Evolutionary conservation across 306 rosid species (phyloP), one percentile per base, ranked within the genome.

Genomic region (Senna siamea): DNA sequence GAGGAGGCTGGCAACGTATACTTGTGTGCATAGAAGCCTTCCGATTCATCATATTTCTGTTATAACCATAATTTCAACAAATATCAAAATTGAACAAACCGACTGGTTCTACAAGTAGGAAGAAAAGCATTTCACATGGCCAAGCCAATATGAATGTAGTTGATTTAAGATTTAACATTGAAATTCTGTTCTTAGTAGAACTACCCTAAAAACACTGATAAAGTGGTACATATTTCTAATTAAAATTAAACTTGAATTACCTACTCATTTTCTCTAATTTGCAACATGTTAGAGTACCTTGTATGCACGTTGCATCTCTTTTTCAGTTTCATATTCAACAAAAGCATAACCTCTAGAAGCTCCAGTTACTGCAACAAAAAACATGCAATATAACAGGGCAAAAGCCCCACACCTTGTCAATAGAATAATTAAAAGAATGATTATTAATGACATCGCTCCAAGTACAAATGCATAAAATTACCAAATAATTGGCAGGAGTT

Each of bases 341-440:
- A 93, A 93, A 52, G 96, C 97, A 91, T 91, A 93, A 57, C 98
- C 97, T 14, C 96, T 77, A 7, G 96, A 91, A 52, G 97, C 96
- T 76, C 98, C 98, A 0, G 97, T 91, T 15, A 93, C 98, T 93
- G 88, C 59, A 85, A 78, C 32, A 62, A 69, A 69, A 55, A 20
- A 12, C 13, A 75, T 20, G 9, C 61, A 69, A 41, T 5, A 23
- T 78, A 56, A 26, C 10, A 64, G 38, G 47, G 48, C 26, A 7
- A 17, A 35, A 41, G 62, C 68, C 69, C 68, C 19, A 48, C 44
- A 56, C 18, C 58, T 64, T 46, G 43, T 52, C 6, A 73, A 46
- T 9, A 6, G 43, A 18, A 68, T 26, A 15, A 19, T 12, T 9
- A n/a, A 57, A 35, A 40, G 68, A 65, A 46, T 41, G 40, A 32